Evolutionary conservation across 148 eudicot species (phyloP).

Genomic region (Spergularia marina): DNA sequence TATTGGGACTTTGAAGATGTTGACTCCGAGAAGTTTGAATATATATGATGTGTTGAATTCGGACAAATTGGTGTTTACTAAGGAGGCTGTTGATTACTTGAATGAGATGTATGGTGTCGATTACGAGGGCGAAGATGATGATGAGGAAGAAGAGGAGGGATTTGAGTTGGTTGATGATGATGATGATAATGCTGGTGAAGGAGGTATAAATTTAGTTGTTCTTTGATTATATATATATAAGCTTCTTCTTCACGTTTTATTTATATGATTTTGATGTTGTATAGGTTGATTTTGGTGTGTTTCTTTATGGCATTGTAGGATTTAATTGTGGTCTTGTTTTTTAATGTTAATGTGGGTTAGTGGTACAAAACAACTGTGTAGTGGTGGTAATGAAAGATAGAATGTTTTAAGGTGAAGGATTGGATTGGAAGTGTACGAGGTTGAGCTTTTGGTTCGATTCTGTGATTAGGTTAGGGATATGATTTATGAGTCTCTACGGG

Average conservation of each 20-base stretch:
- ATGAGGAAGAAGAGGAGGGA: slow-evolving; percentile 38
- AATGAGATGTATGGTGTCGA: slow-evolving; percentile 72
- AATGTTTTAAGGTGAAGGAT: no score
- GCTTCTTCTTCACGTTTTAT: neutral
- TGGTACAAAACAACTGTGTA: neutral
- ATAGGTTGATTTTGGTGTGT: neutral
- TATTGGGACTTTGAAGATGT: slow-evolving; percentile 74
- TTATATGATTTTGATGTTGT: neutral
- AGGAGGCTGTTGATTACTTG: slow-evolving; percentile 72
- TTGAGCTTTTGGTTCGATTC: neutral
- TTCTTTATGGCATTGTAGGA: neutral
- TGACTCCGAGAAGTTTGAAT: slow-evolving; percentile 88
- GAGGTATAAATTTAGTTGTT: slow-evolving; percentile 18
- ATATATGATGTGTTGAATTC: slow-evolving; percentile 78
- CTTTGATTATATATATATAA: neutral
- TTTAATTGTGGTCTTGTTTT: neutral
- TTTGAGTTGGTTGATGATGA: slow-evolving; percentile 32
- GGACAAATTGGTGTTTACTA: slow-evolving; percentile 69
- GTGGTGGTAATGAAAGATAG: neutral
- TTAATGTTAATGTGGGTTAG: neutral
- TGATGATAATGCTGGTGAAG: slow-evolving; percentile 20
- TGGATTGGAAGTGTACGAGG: neutral
- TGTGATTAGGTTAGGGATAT: neutral
- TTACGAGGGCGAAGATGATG: slow-evolving; percentile 41
- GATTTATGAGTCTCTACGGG: no score